phyloP scores from a whole-genome alignment of 768 basidiomycete genomes.

The Tephrocybe sp. region DNA sequence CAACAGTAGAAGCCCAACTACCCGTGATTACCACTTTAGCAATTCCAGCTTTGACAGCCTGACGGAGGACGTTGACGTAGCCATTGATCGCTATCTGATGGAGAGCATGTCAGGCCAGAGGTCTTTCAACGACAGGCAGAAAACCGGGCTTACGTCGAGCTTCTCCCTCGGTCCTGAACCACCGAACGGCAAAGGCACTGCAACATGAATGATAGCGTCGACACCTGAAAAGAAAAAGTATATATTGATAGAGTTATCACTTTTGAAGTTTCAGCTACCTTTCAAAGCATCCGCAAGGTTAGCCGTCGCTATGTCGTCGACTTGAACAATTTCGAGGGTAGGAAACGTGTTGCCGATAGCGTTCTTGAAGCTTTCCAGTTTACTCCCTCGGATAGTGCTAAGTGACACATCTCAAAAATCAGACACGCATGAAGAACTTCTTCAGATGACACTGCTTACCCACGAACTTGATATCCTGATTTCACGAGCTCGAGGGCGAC shows the following conservation, averaged over 20 bases:
- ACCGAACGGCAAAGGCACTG: constrained; percentile 26
- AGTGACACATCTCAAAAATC: background rate
- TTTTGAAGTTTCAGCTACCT: too few species aligned
- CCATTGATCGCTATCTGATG: constrained; percentile 31
- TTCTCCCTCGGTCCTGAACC: constrained; percentile 16
- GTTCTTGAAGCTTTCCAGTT: constrained; percentile 14
- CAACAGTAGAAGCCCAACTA: constrained; percentile 27
- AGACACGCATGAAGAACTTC: too few species aligned
- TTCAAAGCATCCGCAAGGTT: constrained; percentile 45
- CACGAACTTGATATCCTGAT: constrained; percentile 25
- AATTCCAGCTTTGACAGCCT: constrained; percentile 33
- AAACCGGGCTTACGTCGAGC: constrained; percentile 7
- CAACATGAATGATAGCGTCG: constrained; percentile 39
- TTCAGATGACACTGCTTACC: too few species aligned
- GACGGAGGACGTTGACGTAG: constrained; percentile 34
- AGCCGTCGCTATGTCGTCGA: constrained; percentile 21
- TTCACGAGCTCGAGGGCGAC: constrained; percentile 21
- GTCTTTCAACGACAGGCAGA: background rate
- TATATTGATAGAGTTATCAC: background rate
- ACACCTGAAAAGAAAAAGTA: constrained; percentile 20
- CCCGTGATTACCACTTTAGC: constrained; percentile 28
- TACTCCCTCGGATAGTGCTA: constrained; percentile 20
- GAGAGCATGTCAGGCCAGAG: background rate
- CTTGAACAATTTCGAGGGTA: constrained; percentile 19
- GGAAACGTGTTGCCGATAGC: constrained; percentile 15